Evolutionary conservation across 805 yeast genomes (phyloP), one percentile per base, ranked within the genome.

Genomic region (Scheffersomyces amazonensis): DNA sequence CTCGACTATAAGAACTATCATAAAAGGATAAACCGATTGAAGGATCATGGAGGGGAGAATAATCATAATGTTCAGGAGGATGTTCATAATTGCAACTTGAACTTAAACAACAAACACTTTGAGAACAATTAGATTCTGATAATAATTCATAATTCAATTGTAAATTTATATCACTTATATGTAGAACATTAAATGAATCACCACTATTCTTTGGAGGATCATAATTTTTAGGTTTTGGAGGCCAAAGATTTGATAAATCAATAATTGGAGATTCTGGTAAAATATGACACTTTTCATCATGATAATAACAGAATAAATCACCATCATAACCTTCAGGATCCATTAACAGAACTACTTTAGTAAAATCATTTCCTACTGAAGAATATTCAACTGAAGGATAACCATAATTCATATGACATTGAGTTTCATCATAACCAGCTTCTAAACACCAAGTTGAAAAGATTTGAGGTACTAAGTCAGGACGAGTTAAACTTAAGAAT

Each of bases 111-210:
- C 90, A 83, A 73, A 80, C 69, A 56, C 64, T 45, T 43, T 64
- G 40, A 56, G 76, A 58, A 55, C 83, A 78, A 50, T 79, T 78
- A n/a, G 74, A 75, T 54, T 79, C 85, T 4, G 74, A 55, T 22
- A 82, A 83, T 10, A 75, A 60, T 16, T 65, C 55, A 54, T 75
- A 79, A 44, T 76, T 75, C 39, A 75, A 56, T 52, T 81, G 77
- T 33, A 80, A 58, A 56, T 83, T 88, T 58, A 82, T 77, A 52
- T 83, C 89, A 15, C 83, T 73, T 22, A 83, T 49, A 48, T 83
- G 90, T 43, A 83, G 62, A 4, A 80, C 87, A 42, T 80, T 76
- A 57, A 81, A 76, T 1, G 69, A 63, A 40, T 70, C 54, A 16
- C 53, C 43, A 28, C 47, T 46, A 17, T 41, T 41, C 7, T 46